Base-by-base conservation (phyloP, 805 yeast species). In the Starmerella riodocensis region DNA sequence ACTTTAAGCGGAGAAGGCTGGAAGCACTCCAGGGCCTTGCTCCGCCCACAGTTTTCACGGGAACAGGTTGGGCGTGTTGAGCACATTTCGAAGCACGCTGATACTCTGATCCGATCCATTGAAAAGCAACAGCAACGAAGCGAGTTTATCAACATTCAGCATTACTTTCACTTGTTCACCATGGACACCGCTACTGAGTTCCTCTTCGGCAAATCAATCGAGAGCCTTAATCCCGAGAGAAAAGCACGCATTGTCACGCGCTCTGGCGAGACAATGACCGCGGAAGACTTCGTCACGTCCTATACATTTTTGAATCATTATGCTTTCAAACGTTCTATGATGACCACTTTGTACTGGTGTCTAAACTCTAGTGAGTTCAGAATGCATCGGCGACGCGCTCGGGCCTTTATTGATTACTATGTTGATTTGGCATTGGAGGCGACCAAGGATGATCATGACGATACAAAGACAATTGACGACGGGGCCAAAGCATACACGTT, bases 401-500 rank as follows among this genome's bases (percentile, higher is more conserved):
- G 58, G 38, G 37, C 45, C 26, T 60, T 52, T 53, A 60, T 62
- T 22, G 60, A 65, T 42, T 55, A 48, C 45, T 66, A 60, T 46
- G 71, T 65, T 34, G 38, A 57, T 21, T 49, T 47, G 33, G 69
- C 65, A 4, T 54, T 65, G 36, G 45, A 34, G 4, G 32, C 43
- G 18, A 39, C 52, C 5, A 20, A 24, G 4, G 27, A 34, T 7
- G 24, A 6, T 13, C 22, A 29, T 8, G 35, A 32, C 20, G 33
- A 36, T 37, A 45, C 47, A 25, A 52, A 14, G 7, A 33, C 29
- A 61, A 16, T 14, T 17, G 34, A 31, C 11, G n/a, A 31, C 8
- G n/a, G 20, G 19, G 54, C 50, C 34, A n/a, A n/a, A n/a, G 58
- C 64, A 12, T 66, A 66, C 43, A 56, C 62, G 11, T 66, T 67